phyloP scores from a whole-genome alignment of 75 land plant species.

The Ceratopteris richardii region DNA sequence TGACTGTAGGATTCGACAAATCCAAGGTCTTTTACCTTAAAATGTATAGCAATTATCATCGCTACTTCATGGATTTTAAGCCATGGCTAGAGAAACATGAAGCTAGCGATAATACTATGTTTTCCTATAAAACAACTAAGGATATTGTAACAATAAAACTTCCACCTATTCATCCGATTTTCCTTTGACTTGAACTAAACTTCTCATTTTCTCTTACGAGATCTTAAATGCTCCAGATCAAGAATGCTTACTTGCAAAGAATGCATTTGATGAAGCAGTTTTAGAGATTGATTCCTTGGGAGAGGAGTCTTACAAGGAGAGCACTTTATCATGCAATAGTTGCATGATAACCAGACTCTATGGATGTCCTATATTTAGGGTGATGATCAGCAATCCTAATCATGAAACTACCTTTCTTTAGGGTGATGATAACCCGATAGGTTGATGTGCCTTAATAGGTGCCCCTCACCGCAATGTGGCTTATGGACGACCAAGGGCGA shows the following conservation, averaged over 20 bases:
- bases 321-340: conserved; percentile 47
- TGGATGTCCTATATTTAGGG: conserved; percentile 49
- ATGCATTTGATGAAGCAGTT: conserved; percentile 32
- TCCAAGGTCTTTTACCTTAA: conserved; percentile 78
- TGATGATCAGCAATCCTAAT: background rate
- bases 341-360: conserved; percentile 40
- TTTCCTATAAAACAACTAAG: conserved; percentile 69
- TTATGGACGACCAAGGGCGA: too few relatives aligned
- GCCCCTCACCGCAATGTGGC: too few relatives aligned
- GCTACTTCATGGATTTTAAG: conserved; percentile 58
- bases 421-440: too few relatives aligned
- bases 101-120: conserved; percentile 61
- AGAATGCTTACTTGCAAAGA: conserved; percentile 42
- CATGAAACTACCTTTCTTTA: too few relatives aligned
- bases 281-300: conserved; percentile 42
- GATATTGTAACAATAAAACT: conserved; percentile 39
- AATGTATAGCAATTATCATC: conserved; percentile 82
- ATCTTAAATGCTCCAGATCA: conserved; percentile 52
- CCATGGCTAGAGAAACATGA: conserved; percentile 60
- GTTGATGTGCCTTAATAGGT: too few relatives aligned
- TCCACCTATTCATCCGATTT: conserved; percentile 48
- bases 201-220: conserved; percentile 59
- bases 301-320: conserved; percentile 54
- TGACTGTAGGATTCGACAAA: conserved; percentile 49
- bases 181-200: conserved; percentile 49